Evolutionary conservation across 306 rosid species (phyloP).

Genomic region (Echinosophora koreensis): DNA sequence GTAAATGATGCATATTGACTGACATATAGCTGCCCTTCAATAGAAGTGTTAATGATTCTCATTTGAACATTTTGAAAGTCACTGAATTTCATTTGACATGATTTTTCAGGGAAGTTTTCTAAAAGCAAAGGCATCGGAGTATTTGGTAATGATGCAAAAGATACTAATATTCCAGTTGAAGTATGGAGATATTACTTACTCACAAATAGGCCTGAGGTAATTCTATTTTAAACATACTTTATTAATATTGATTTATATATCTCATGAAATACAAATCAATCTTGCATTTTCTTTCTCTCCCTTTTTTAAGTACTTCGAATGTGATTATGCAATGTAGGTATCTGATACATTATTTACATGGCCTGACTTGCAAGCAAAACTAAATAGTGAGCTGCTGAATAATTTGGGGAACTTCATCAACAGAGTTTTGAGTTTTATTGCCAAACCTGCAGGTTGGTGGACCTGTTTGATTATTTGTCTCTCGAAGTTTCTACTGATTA

Average conservation of each 20-base stretch:
- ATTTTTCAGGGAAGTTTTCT: constrained; percentile 84
- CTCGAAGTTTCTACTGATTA: constrained; percentile 23
- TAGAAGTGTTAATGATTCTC: constrained; percentile 28
- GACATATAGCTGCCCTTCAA: neutral
- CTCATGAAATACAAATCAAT: constrained; percentile 21
- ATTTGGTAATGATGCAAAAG: constrained; percentile 96
- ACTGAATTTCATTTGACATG: neutral
- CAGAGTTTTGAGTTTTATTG: constrained; percentile 92
- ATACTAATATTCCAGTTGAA: constrained; percentile 90
- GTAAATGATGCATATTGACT: constrained; percentile 27
- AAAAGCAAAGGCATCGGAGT: constrained; percentile 95
- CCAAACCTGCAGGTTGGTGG: constrained; percentile 93
- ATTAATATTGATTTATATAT: neutral
- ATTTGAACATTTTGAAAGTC: constrained; percentile 34
- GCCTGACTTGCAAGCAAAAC: constrained; percentile 94
- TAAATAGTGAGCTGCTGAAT: constrained; percentile 85
- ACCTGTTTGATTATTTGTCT: constrained; percentile 36
- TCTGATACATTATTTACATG: constrained; percentile 93
- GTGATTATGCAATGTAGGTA: constrained; percentile 58
- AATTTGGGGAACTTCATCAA: constrained; percentile 94
- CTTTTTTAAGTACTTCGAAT: constrained; percentile 34
- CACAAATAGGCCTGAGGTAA: constrained; percentile 97
- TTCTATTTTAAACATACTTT: neutral
- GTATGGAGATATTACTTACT: constrained; percentile 99
- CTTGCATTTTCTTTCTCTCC: constrained; percentile 18